Evolutionary conservation across 768 basidiomycete genomes (phyloP).

Genomic region (Rhodotorula graminis): DNA sequence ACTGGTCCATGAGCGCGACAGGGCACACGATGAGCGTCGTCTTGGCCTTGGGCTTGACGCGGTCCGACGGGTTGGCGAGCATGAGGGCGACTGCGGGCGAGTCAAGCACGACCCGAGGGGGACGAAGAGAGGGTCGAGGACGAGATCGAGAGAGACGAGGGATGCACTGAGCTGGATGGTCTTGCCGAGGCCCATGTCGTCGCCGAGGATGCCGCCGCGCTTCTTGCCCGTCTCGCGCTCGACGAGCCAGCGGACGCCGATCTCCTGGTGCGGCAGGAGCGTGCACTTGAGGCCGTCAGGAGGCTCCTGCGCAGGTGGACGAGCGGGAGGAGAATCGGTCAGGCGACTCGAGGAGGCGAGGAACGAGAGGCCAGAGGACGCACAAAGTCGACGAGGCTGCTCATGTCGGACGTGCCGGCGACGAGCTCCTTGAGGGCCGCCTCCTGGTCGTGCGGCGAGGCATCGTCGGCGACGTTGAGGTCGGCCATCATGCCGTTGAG

Average conservation of each 20-base stretch:
- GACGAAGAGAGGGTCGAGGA: too few species aligned
- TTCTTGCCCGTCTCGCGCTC: slow-evolving; percentile 64
- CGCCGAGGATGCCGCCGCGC: slow-evolving; percentile 59
- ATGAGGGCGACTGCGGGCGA: slow-evolving; percentile 59
- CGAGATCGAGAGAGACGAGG: too few species aligned
- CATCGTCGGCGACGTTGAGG: slow-evolving; percentile 13
- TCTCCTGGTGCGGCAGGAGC: slow-evolving; percentile 55
- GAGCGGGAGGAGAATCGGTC: too few species aligned
- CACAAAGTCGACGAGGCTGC: slow-evolving; percentile 4
- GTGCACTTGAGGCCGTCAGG: slow-evolving; percentile 15
- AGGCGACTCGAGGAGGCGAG: too few species aligned
- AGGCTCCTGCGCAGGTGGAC: neutral
- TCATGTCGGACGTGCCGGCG: slow-evolving; percentile 7
- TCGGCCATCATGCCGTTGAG: slow-evolving; percentile 5
- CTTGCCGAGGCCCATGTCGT: slow-evolving; percentile 53
- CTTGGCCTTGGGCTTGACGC: slow-evolving; percentile 69
- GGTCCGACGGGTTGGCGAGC: slow-evolving; percentile 65
- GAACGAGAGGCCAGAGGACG: too few species aligned
- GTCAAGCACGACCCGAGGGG: too few species aligned
- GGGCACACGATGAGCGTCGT: slow-evolving; percentile 80
- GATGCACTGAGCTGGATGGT: slow-evolving; percentile 70
- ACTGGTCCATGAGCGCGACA: slow-evolving; percentile 79
- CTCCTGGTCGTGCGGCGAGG: slow-evolving; percentile 10
- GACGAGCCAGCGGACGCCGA: slow-evolving; percentile 81
- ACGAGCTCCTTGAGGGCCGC: slow-evolving; percentile 28